Conservation (phyloP, 225 moss, liverwort and hornwort genomes). For the Takakia lepidozioides region DNA sequence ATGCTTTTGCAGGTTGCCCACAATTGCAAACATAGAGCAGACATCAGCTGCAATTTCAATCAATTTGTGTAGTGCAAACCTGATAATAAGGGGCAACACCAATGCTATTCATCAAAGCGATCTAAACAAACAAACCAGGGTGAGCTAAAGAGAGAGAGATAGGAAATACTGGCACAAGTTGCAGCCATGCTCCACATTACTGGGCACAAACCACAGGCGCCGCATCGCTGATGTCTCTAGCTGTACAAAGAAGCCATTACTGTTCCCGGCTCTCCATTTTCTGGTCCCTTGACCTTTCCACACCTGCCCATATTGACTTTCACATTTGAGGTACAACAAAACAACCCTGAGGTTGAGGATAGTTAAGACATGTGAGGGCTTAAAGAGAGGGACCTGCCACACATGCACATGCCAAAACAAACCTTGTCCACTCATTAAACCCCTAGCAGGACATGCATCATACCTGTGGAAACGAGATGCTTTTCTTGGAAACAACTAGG, state of each 20-base stretch:
- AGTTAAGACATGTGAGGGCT: too few species aligned
- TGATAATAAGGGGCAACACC: too few species aligned
- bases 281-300: constrained; percentile 93
- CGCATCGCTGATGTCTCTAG: constrained; percentile 60
- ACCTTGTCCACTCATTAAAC: too few species aligned
- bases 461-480: constrained; percentile 93
- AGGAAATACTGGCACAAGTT: constrained; percentile 55
- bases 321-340: neutral
- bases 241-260: constrained; percentile 85
- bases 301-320: constrained; percentile 39
- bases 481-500: constrained; percentile 77
- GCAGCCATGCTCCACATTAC: constrained; percentile 64
- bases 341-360: too few species aligned
- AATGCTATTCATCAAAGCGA: too few species aligned
- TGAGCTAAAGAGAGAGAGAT: constrained; percentile 3
- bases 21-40: too few species aligned
- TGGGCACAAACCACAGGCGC: constrained; percentile 86
- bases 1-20: too few species aligned
- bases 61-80: too few species aligned
- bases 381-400: too few species aligned
- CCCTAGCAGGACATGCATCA: neutral
- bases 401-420: too few species aligned
- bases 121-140: too few species aligned
- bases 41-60: too few species aligned
- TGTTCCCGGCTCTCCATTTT: constrained; percentile 79